Base-by-base conservation (phyloP, 345 rosid species). In the Aquilaria sinensis region DNA sequence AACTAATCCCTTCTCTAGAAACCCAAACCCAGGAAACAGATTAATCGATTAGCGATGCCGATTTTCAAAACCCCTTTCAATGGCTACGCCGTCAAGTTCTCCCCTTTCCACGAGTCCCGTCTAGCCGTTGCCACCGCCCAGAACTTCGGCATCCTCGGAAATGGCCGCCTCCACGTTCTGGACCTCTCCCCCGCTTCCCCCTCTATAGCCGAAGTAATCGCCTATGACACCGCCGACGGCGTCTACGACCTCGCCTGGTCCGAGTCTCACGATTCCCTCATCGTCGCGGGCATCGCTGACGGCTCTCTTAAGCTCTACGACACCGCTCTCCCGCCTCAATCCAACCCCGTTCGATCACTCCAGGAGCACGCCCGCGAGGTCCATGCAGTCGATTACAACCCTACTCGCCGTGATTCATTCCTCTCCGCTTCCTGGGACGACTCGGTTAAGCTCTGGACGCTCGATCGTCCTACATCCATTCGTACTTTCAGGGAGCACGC, bases 311-410 rank as follows among this genome's bases (percentile, higher is more conserved):
- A 94, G 79, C 70, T 94, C 62, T 88, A 81, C 82, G 96, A 90
- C 69, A 74, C 82, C n/a, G 64, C 85, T 53, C 84, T 90, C 29
- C 88, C 96, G 11, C 91, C 96, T 0, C 67, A 84, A 0, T 72
- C 84, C 10, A 90, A 90, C 51, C 97, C 97, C 11, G 72, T 90
- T 54, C 77, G 95, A 16, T 90, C 96, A 23, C 76, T 90, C 65
- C 89, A 86, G 6, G 97, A 94, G 57, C 96, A 90, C 83, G 85
- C 81, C 31, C 99, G 99, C 64, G 97, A 94, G 77, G 96, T 86
- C 30, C 93, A 88, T 66, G 82, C 86, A 23, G 75, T 81, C 1
- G 96, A 94, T 31, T 88, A 86, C 78, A 90, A 88, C 65, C 96
- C 96, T 64, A 86, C 91, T 47, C 97, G 96, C 54, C 91, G 96